Evolutionary conservation across 345 rosid species (phyloP), one percentile per base, ranked within the genome.

Genomic region (Populus euphratica): DNA sequence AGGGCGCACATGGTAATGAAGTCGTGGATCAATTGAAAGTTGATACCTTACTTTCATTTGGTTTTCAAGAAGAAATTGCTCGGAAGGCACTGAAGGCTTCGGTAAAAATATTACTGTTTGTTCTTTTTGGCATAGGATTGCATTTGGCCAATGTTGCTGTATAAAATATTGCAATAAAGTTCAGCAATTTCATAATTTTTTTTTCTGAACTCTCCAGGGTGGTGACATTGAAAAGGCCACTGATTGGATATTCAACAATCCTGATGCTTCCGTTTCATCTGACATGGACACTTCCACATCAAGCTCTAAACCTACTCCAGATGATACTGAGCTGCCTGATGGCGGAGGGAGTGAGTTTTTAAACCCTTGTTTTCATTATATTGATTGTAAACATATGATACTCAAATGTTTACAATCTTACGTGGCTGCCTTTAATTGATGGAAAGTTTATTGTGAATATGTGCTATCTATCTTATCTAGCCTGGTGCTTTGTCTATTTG

Each of bases 171-270:
- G 2, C 20, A 33, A 4, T 47, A 49, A 68, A 56, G 70, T 62
- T 1, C 33, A 33, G 50, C 69, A 2, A 16, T 54, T 44, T 59
- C 41, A 39, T 50, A 31, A 61, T 29, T 78, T 18, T 66, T 38
- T 70, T 52, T 2, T 7, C 9, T 4, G 47, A 20, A 73, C 78
- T 79, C 47, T 65, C 62, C 87, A 96, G 98, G 96, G 91, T 70
- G 97, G 96, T 77, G 97, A 96, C 76, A 87, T 96, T 72, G 99
- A 88, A 86, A 94, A 87, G 81, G 99, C 99, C 65, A 92, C 99
- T 70, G 99, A 96, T 79, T 96, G 99, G 99, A 92, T 96, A 89
- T 96, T 96, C 83, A 92, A 82, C 86, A 96, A 88, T 84, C 98
- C 97, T 50, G 89, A 85, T 85, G 90, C 94, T 79, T 84, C 91